Conservation (phyloP, 805 yeast species). For the Kuraishia molischiana region DNA sequence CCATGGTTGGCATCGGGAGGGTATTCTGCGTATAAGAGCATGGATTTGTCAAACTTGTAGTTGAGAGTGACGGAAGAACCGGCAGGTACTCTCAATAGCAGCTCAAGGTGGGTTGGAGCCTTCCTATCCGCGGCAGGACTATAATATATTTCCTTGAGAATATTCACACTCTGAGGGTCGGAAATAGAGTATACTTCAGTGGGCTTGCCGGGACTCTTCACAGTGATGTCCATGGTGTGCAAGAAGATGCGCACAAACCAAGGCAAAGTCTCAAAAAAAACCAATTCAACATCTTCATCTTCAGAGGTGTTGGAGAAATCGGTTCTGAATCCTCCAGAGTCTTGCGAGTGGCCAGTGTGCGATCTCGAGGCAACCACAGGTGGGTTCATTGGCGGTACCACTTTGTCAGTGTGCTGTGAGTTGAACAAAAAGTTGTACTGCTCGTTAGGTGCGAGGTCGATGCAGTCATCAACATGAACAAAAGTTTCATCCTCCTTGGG, state of each 20-base stretch:
- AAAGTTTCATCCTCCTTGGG: background rate
- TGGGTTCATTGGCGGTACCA: conserved; percentile 31
- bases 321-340: conserved; percentile 79
- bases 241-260: conserved; percentile 87
- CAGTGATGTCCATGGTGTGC: conserved; percentile 45
- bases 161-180: conserved; percentile 8
- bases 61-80: conserved; percentile 48
- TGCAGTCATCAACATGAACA: conserved; percentile 10
- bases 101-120: conserved; percentile 78
- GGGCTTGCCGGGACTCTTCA: conserved; percentile 9
- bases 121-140: conserved; percentile 71
- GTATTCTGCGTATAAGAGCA: conserved; percentile 78
- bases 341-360: conserved; percentile 86
- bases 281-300: conserved; percentile 33
- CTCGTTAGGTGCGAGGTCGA: conserved; percentile 11
- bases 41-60: conserved; percentile 79
- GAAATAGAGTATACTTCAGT: conserved; percentile 7
- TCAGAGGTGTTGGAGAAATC: conserved; percentile 60
- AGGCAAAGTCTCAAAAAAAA: conserved; percentile 77
- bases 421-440: conserved; percentile 27
- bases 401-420: conserved; percentile 34
- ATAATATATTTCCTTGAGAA: conserved; percentile 48
- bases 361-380: conserved; percentile 76
- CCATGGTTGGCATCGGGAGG: conserved; percentile 99
- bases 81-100: conserved; percentile 56